Evolutionary conservation across 257 asterid genomes (phyloP).

Genomic region (Solanum rostratum): DNA sequence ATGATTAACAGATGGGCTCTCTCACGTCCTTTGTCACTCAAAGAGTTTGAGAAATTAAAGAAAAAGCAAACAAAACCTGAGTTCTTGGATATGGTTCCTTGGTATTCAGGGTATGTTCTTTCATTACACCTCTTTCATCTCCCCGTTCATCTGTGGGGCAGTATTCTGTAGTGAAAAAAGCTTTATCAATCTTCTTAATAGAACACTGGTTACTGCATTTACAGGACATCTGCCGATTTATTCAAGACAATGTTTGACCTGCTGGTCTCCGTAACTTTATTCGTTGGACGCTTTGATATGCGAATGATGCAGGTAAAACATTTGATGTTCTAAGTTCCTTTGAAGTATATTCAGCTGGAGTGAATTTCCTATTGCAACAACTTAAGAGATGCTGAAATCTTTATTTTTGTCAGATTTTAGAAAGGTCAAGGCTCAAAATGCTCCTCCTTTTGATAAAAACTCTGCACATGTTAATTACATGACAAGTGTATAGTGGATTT

Average conservation of each 20-base stretch:
- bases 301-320: conserved; percentile 96
- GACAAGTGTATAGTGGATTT: background rate
- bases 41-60: conserved; percentile 76
- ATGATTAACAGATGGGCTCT: conserved; percentile 83
- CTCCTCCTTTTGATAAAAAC: background rate
- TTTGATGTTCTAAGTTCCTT: background rate
- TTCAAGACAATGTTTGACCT: conserved; percentile 97
- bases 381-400: background rate
- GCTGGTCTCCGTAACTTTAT: conserved; percentile 88
- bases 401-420: background rate
- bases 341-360: background rate
- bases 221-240: conserved; percentile 95
- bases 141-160: background rate
- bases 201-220: conserved; percentile 15
- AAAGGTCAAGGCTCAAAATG: background rate
- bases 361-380: background rate
- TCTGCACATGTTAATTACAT: background rate
- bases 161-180: background rate
- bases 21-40: conserved; percentile 80
- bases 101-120: conserved; percentile 85
- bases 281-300: conserved; percentile 99
- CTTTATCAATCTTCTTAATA: background rate
- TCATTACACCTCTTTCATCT: background rate
- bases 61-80: conserved; percentile 92
- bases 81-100: conserved; percentile 97